phyloP scores from a whole-genome alignment of 257 asterid genomes.

The Mitragyna speciosa region DNA sequence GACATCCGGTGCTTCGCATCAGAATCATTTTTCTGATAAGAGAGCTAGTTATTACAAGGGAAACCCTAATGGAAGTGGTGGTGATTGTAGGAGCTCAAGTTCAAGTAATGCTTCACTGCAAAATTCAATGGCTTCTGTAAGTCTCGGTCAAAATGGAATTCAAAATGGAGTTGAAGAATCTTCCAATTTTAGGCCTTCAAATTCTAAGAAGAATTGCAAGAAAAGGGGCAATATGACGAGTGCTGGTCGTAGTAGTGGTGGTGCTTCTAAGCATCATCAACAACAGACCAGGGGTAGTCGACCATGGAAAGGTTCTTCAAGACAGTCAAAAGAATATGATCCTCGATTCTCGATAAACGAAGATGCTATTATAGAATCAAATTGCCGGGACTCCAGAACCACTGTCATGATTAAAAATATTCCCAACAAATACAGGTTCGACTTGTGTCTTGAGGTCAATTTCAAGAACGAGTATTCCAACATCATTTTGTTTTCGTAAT shows the following conservation, averaged over 20 bases:
- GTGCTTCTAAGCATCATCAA: constrained; percentile 22
- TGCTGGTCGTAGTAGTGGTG: constrained; percentile 10
- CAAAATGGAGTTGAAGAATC: constrained; percentile 22
- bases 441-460: neutral
- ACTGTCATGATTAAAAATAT: constrained; percentile 97
- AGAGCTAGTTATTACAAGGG: constrained; percentile 16
- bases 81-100: constrained; percentile 35
- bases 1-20: neutral
- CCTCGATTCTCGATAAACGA: constrained; percentile 76
- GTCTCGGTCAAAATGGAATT: constrained; percentile 7
- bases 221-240: constrained; percentile 3
- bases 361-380: constrained; percentile 55
- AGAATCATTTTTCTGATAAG: neutral
- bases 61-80: constrained; percentile 39
- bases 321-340: constrained; percentile 52
- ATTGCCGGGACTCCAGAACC: constrained; percentile 71
- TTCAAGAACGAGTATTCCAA: neutral
- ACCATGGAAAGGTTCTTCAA: constrained; percentile 44
- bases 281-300: constrained; percentile 14
- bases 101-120: constrained; percentile 31
- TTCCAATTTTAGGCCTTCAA: neutral
- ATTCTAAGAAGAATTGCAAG: constrained; percentile 30
- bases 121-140: constrained; percentile 43
- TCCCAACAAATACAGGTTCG: constrained; percentile 97
- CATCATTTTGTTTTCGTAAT: neutral